phyloP scores from a whole-genome alignment of 192 early-diverging fungal genomes.

The Coemansia sp. region DNA sequence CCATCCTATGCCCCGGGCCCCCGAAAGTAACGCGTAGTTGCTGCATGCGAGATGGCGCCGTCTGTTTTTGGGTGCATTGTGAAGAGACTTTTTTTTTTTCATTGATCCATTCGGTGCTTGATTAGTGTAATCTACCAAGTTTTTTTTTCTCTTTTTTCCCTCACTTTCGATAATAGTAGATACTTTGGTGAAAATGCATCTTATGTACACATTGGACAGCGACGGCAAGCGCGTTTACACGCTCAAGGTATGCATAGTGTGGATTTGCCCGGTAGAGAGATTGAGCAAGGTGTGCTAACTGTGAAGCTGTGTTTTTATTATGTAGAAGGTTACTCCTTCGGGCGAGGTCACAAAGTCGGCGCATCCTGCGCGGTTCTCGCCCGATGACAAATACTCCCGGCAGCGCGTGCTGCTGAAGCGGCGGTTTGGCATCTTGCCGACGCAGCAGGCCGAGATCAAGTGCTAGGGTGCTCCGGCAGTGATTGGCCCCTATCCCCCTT shows the following conservation, averaged over 20 bases:
- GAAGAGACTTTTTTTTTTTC: too few relatives aligned
- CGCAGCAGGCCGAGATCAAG: constrained; percentile 57
- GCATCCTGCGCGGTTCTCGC: constrained; percentile 98
- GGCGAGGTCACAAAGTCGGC: constrained; percentile 93
- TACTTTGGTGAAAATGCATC: constrained; percentile 72
- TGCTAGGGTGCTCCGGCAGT: constrained; percentile 6
- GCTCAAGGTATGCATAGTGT: constrained; percentile 67
- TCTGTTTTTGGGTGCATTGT: too few relatives aligned
- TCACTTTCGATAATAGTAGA: not conserved
- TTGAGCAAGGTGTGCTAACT: not conserved
- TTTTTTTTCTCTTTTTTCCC: constrained; percentile 1
- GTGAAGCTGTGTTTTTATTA: not conserved
- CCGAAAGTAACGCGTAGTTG: too few relatives aligned
- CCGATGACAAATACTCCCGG: constrained; percentile 98
- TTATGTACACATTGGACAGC: constrained; percentile 81
- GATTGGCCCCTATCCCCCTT: too few relatives aligned
- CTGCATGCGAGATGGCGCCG: too few relatives aligned
- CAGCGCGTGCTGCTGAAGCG: constrained; percentile 97
- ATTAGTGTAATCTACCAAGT: not conserved
- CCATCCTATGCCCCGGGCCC: too few relatives aligned
- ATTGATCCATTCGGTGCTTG: too few relatives aligned
- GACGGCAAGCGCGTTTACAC: constrained; percentile 92
- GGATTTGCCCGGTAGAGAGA: not conserved
- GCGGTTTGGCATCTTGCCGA: constrained; percentile 83
- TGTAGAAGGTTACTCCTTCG: constrained; percentile 74